Base-by-base conservation (phyloP, 352 stramenopile species). In the Phytopythium cucurbitacearum region DNA sequence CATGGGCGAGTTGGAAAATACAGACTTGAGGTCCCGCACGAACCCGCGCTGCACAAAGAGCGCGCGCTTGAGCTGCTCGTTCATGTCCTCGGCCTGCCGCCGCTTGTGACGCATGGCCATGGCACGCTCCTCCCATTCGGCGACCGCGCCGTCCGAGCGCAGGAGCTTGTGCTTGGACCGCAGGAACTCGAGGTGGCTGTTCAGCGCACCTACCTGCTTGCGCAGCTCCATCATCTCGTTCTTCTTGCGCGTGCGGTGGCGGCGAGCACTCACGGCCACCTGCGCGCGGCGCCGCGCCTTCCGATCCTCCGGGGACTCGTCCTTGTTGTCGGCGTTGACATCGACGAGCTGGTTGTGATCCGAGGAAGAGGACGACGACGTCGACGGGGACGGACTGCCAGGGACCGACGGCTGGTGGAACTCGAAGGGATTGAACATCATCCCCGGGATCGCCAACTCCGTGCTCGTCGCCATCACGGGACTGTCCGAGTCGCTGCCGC, bases 101-200 rank as follows among this genome's bases (percentile, higher is more conserved):
- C 67, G 73, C 57, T 79, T 80, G 54, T 60, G 65, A 11, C 67
- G 68, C 47, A 79, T 60, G 28, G 59, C 66, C 32, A 69, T 59
- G n/a, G 70, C 70, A 11, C 42, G 52, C 51, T 80, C 67, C 47
- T 84, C 62, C 55, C 52, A 73, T 46, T 64, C 64, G 3, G 72
- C 53, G 7, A 71, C 50, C 36, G 43, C 48, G 16, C 65, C 59
- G 43, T 69, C 61, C 8, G 62, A 43, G 12, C 70, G 64, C 38
- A 67, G 40, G 36, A 46, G 35, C 32, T 75, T 72, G 53, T 67
- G 71, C 48, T 73, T 61, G 44, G 62, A 61, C 5, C 71, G 64
- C 50, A 81, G 38, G 7, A 47, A 47, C 50, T 59, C 62, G 0
- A 81, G 51, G 9, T 75, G 65, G 15, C 38, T 45, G 11, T 60